Evolutionary conservation across 345 rosid genomes (phyloP).

Genomic region (Boechera retrofracta): DNA sequence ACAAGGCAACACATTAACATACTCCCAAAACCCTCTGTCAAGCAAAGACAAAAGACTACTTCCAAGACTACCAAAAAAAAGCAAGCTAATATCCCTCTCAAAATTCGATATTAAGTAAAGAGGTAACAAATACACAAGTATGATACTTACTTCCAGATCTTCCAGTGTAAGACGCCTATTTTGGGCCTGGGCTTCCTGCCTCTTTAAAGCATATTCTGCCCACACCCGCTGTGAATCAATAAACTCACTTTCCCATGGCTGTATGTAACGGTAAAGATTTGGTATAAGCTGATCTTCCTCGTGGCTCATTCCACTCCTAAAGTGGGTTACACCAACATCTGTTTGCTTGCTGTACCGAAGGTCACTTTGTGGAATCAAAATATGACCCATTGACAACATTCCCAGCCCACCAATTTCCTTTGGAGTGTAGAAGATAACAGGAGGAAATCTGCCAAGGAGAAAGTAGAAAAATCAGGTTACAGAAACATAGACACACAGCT

Average conservation of each 20-base stretch:
- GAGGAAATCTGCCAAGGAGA: conserved; percentile 78
- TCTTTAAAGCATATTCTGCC: conserved; percentile 99
- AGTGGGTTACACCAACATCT: conserved; percentile 99
- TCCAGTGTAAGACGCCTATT: conserved; percentile 97
- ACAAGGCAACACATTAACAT: neutral
- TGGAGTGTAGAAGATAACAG: conserved; percentile 97
- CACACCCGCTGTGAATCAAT: conserved; percentile 99
- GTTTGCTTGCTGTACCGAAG: conserved; percentile 99
- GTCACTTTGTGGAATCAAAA: conserved; percentile 99
- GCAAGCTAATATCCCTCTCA: conserved; percentile 5
- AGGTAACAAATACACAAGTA: neutral
- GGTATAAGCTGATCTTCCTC: conserved; percentile 99
- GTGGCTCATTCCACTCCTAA: conserved; percentile 99
- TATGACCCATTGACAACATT: conserved; percentile 99
- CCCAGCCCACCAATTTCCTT: conserved; percentile 99
- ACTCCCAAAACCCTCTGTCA: conserved; percentile 15
- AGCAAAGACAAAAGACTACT: neutral
- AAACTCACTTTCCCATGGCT: conserved; percentile 99
- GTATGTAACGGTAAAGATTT: conserved; percentile 97
- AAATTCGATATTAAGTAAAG: conserved; percentile 14
- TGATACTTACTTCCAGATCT: conserved; percentile 85
- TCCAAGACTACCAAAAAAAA: neutral
- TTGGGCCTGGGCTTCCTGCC: conserved; percentile 99
- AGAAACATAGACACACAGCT: conserved; percentile 14
- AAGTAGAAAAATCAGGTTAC: conserved; percentile 11